Evolutionary conservation across 306 rosid genomes (phyloP).

Genomic region (Aeschynomene evenia): DNA sequence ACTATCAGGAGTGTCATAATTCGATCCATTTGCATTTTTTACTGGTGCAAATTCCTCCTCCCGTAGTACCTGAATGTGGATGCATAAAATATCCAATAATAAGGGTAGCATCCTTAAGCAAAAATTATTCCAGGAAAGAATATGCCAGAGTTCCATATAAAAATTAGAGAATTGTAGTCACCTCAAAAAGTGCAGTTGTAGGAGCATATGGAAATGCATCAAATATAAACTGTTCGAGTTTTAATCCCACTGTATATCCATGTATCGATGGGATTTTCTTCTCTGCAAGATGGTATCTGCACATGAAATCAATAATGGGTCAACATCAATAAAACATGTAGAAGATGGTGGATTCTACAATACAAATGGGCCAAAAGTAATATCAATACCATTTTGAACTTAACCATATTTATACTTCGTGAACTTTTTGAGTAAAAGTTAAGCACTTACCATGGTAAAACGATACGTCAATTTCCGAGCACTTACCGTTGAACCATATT

Average conservation of each 20-base stretch:
- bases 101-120: constrained; percentile 25
- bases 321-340: constrained; percentile 18
- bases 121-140: constrained; percentile 8
- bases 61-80: constrained; percentile 59
- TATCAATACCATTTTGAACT: constrained; percentile 1
- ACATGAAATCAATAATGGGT: constrained; percentile 31
- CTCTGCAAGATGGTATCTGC: constrained; percentile 95
- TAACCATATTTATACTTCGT: constrained; percentile 5
- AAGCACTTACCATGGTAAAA: background rate
- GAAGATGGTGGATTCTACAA: background rate
- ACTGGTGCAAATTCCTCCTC: constrained; percentile 99
- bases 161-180: constrained; percentile 28
- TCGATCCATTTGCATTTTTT: constrained; percentile 89
- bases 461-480: background rate
- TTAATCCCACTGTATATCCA: constrained; percentile 72
- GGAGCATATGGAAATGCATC: constrained; percentile 99
- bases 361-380: background rate
- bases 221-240: constrained; percentile 93
- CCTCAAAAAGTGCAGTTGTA: constrained; percentile 97
- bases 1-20: constrained; percentile 92
- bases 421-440: background rate
- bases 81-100: constrained; percentile 24
- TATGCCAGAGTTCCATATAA: background rate
- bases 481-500: background rate
- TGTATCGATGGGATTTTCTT: constrained; percentile 91